These are phyloP conservation scores for Suillus subluteus DNA, from an alignment of 768 basidiomycete genomes.

Conservation along the genomic window DNA sequence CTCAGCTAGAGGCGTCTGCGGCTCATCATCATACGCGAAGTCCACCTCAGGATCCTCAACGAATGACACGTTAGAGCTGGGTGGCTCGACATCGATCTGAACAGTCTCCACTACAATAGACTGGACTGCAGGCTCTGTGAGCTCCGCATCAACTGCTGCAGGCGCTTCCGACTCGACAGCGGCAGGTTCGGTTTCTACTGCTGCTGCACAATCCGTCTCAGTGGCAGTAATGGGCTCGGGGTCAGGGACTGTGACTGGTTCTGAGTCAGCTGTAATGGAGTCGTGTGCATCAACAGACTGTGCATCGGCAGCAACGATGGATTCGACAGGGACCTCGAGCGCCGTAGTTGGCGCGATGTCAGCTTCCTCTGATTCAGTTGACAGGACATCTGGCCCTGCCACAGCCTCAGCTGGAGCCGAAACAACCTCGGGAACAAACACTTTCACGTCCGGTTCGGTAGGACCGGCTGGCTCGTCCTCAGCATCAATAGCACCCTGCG, in stretches of 20 bases:
- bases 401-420: neutral
- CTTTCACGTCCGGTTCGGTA: slow-evolving; percentile 5
- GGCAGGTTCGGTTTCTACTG: neutral
- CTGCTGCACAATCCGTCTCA: neutral
- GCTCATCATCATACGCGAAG: neutral
- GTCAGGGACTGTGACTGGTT: neutral
- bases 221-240: slow-evolving; percentile 6
- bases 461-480: neutral
- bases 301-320: neutral
- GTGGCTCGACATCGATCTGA: slow-evolving; percentile 11
- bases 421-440: neutral
- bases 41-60: slow-evolving; percentile 10
- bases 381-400: neutral
- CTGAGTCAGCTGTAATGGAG: neutral
- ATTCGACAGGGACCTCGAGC: neutral
- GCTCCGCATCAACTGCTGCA: neutral
- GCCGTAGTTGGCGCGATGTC: neutral
- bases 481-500: neutral
- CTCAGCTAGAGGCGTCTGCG: neutral
- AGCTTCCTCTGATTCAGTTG: slow-evolving; percentile 1
- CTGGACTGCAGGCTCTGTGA: neutral
- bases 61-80: slow-evolving; percentile 8
- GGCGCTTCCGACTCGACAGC: neutral
- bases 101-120: neutral
- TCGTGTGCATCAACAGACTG: neutral